phyloP scores from a whole-genome alignment of 2,329 filamentous ascomycete species.

The Phaeosphaeria sp. region DNA sequence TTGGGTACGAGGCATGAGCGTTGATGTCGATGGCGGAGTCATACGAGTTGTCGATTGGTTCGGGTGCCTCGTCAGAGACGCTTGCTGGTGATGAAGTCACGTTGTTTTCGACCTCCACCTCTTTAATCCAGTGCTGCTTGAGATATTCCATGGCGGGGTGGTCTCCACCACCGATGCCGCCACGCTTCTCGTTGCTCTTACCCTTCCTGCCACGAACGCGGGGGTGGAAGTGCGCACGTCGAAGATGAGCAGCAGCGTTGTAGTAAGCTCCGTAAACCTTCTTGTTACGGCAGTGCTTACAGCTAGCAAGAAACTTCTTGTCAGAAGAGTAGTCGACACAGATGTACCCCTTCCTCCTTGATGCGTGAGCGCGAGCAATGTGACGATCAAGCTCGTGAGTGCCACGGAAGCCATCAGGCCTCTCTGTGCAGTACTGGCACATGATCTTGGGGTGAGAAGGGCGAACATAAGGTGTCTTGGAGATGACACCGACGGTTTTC shows the following conservation, averaged over 20 bases:
- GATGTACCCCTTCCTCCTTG: constrained; percentile 66
- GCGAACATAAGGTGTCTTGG: constrained; percentile 65
- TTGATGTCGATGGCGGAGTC: constrained; percentile 15
- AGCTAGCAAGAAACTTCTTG: constrained; percentile 74
- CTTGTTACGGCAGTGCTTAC: constrained; percentile 78
- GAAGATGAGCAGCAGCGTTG: constrained; percentile 89
- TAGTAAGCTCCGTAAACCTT: constrained; percentile 93
- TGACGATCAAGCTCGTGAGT: constrained; percentile 73
- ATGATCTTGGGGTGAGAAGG: constrained; percentile 75
- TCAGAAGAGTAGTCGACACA: constrained; percentile 66
- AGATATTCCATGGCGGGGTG: constrained; percentile 66
- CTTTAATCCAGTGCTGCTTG: constrained; percentile 65
- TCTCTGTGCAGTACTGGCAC: constrained; percentile 73
- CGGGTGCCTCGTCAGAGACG: constrained; percentile 27
- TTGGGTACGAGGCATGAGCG: constrained; percentile 11
- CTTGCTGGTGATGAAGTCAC: constrained; percentile 26
- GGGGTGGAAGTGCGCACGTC: constrained; percentile 85
- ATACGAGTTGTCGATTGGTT: constrained; percentile 13
- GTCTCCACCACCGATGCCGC: constrained; percentile 68
- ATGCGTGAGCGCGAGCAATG: constrained; percentile 69
- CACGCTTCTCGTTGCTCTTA: constrained; percentile 65
- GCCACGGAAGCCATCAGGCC: constrained; percentile 81
- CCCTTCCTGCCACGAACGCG: constrained; percentile 64
- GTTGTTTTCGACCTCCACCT: constrained; percentile 57
- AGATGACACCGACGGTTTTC: constrained; percentile 59